Base-by-base conservation (phyloP, 2,329 filamentous ascomycete species). In the Tolypocladium ophioglossoides region DNA sequence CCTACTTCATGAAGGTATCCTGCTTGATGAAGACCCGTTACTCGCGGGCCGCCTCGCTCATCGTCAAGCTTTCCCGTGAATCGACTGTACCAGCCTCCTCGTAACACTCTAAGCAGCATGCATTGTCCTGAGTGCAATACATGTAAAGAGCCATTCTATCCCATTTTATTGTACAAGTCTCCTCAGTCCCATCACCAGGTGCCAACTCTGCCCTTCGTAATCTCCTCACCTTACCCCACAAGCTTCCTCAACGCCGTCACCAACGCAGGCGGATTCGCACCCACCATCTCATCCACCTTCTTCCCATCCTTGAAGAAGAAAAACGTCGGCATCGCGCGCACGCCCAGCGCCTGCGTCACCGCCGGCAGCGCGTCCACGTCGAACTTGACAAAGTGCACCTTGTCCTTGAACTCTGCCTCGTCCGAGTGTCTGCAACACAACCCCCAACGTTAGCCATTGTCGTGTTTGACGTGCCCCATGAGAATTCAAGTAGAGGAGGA, bases 311-410 rank as follows among this genome's bases (percentile, higher is more conserved):
- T 89, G 83, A 91, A 95, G 66, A 94, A 72, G 54, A 87, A 66
- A 75, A 96, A 95, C 20, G 90, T 95, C 56, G 91, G 91, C 90
- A 96, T 96, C 69, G 91, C 90, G 64, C 87, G 83, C 70, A 96
- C 82, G 61, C 82, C 83, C 61, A 92, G 83, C 66, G 91, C 83
- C 66, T 85, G 79, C 49, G 87, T 83, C 51, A 95, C 79, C 1
- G 87, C 84, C 62, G 84, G 76, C 48, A 91, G 75, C 61, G 89
- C 78, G 71, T 96, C 91, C 64, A 96, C 89, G 72, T 96, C 90
- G 67, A 96, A 76, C 80, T 96, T 94, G 81, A 83, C 83, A 75
- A 96, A 96, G 72, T 82, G 78, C 61, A 86, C 68, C 61, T 80
- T 71, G 76, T 81, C 84, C 56, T 73, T 68, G 52, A 83, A 73